Evolutionary conservation across 441 rosid species (phyloP), one percentile per base, ranked within the genome.

Genomic region (Kokia cookei): DNA sequence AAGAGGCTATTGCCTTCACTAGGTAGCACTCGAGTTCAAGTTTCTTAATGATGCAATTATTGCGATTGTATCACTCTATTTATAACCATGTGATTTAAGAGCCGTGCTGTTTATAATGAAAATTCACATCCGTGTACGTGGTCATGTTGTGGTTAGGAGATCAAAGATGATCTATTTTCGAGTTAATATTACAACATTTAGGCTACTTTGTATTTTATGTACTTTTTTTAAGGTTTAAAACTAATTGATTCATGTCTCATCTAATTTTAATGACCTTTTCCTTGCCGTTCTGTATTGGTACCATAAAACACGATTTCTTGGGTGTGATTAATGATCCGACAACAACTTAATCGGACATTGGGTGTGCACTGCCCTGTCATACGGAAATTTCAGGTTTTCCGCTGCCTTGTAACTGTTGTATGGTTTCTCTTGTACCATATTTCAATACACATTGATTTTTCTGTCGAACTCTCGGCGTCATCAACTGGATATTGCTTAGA

Each of bases 271-370:
- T 67, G 32, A 45, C 19, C 15, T 32, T 51, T 50, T 51, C 82
- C 11, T 54, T 9, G 84, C 92, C 93, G 99, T 91, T 93, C 76
- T 93, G 99, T 81, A 91, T 95, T 43, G 99, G 98, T 8, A 95
- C 96, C 73, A 95, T 93, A 78, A 93, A 91, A 77, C 98, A 93
- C 65, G 96, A 95, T 79, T 95, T 93, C 88, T 83, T 93, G 86
- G 99, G 97, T 35, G 98, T 95, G 84, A 91, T 95, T 59, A 94
- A 93, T 71, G 98, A 94, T 82, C 99, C 98, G 26, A 80, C 91
- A 58, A 77, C 90, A 0, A 86, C 84, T 57, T 90, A 85, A 75
- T 54, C 35, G 5, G 35, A 32, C 1, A 0, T 32, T 32, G 35
- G 35, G 5, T 32, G 4, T 32, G 6, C 5, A 5, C 35, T 32